A percentile compares a stretch with the other conserved stretches of the same genome.
phyloP scores from a whole-genome alignment of 805 yeast species.

The Pichia deserticola region DNA sequence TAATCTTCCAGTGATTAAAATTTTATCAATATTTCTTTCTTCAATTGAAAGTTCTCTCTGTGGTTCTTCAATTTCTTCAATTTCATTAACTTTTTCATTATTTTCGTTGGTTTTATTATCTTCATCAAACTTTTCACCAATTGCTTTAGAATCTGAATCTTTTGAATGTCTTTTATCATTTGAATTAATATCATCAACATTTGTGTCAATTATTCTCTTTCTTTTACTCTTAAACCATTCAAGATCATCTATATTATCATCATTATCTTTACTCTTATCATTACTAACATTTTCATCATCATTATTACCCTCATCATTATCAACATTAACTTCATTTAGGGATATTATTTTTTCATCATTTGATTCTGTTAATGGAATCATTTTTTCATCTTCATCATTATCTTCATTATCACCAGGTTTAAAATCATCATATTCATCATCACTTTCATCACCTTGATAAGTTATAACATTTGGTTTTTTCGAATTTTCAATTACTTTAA shows the following conservation, averaged over 20 bases:
- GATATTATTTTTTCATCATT: slow-evolving; percentile 40
- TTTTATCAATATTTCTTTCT: slow-evolving; percentile 42
- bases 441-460: slow-evolving; percentile 36
- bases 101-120: background rate
- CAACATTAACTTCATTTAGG: slow-evolving; percentile 2
- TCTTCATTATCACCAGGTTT: slow-evolving; percentile 11
- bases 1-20: slow-evolving; percentile 67
- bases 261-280: slow-evolving; percentile 17
- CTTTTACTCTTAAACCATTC: slow-evolving; percentile 83
- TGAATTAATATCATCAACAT: slow-evolving; percentile 15
- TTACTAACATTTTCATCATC: slow-evolving; percentile 1
- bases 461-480: slow-evolving; percentile 4
- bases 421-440: slow-evolving; percentile 47
- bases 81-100: background rate
- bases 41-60: slow-evolving; percentile 30
- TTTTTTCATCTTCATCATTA: slow-evolving; percentile 42
- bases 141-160: slow-evolving; percentile 9
- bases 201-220: slow-evolving; percentile 55
- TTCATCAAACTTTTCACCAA: slow-evolving; percentile 7
- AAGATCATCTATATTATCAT: slow-evolving; percentile 55
- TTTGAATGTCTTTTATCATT: background rate
- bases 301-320: background rate
- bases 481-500: slow-evolving; percentile 19
- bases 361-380: slow-evolving; percentile 23
- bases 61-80: slow-evolving; percentile 2